Conservation (phyloP, 139 green algal genomes). For the Haematococcus lacustris region DNA sequence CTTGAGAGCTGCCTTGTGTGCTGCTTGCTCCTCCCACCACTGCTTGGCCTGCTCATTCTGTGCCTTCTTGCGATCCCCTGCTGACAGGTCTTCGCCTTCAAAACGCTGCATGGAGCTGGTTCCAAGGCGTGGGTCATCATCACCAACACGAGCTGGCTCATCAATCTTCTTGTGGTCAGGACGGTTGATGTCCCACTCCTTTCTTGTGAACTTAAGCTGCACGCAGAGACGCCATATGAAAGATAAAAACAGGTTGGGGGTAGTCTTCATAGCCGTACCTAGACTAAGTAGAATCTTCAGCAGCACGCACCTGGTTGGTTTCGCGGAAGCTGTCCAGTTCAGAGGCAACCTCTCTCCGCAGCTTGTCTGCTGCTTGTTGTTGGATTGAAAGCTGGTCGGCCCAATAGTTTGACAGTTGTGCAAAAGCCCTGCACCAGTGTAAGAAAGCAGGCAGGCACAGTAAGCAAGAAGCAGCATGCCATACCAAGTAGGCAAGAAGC, state of each 20-base stretch:
- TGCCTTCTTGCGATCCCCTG: slow-evolving; percentile 33
- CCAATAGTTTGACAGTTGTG: slow-evolving; percentile 37
- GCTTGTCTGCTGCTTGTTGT: slow-evolving; percentile 39
- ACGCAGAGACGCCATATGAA: too few relatives aligned
- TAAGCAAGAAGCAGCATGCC: too few relatives aligned
- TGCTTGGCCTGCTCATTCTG: slow-evolving; percentile 54
- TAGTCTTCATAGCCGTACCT: too few relatives aligned
- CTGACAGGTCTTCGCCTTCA: slow-evolving; percentile 59
- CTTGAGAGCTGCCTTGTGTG: slow-evolving; percentile 32
- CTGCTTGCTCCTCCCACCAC: slow-evolving; percentile 60
- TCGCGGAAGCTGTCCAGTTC: slow-evolving; percentile 37
- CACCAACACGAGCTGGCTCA: slow-evolving; percentile 48
- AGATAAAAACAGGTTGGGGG: too few relatives aligned
- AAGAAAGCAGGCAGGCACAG: too few relatives aligned
- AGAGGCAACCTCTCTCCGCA: slow-evolving; percentile 15
- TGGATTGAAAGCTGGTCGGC: slow-evolving; percentile 35
- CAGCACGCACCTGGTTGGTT: slow-evolving; percentile 29
- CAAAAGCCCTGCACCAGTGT: slow-evolving; percentile 48
- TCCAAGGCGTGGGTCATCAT: slow-evolving; percentile 53
- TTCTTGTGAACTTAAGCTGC: slow-evolving; percentile 48
- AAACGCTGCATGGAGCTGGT: slow-evolving; percentile 48
- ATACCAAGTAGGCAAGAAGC: too few relatives aligned
- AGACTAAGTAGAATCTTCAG: too few relatives aligned
- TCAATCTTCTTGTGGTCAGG: slow-evolving; percentile 51
- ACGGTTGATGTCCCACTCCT: slow-evolving; percentile 70